These are phyloP conservation scores for Paraconiothyrium sp. DNA, from an alignment of 2,329 filamentous ascomycete genomes.

Conservation along the genomic window DNA sequence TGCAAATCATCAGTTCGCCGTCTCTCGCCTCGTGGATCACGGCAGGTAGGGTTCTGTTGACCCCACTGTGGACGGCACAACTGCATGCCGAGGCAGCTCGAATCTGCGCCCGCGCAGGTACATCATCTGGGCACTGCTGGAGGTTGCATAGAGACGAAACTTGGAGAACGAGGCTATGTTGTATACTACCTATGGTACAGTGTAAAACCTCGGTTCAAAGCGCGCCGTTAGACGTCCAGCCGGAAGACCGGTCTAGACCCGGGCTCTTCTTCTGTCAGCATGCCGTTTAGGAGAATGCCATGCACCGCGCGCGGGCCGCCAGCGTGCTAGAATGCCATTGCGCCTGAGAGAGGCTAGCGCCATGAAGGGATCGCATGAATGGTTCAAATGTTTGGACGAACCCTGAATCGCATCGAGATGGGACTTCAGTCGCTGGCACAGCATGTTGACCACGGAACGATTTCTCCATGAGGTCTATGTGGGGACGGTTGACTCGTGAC, in stretches of 20 bases:
- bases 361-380: not conserved
- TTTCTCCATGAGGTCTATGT: not conserved
- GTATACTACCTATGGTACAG: not conserved
- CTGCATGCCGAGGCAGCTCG: not conserved
- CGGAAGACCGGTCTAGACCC: not conserved
- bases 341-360: not conserved
- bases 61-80: too few relatives aligned
- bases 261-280: not conserved
- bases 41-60: not conserved
- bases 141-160: not conserved
- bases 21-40: not conserved
- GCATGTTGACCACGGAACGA: too few relatives aligned
- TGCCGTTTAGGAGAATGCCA: not conserved
- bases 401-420: not conserved
- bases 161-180: not conserved
- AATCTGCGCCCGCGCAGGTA: not conserved
- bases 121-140: too few relatives aligned
- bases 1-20: not conserved
- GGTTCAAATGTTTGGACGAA: not conserved
- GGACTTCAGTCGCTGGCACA: too few relatives aligned
- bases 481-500: not conserved
- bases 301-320: not conserved
- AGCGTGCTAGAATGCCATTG: not conserved
- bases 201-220: not conserved
- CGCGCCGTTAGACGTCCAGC: not conserved